Conservation (phyloP, 2,329 filamentous ascomycete genomes). For the Aspergillus sp. region DNA sequence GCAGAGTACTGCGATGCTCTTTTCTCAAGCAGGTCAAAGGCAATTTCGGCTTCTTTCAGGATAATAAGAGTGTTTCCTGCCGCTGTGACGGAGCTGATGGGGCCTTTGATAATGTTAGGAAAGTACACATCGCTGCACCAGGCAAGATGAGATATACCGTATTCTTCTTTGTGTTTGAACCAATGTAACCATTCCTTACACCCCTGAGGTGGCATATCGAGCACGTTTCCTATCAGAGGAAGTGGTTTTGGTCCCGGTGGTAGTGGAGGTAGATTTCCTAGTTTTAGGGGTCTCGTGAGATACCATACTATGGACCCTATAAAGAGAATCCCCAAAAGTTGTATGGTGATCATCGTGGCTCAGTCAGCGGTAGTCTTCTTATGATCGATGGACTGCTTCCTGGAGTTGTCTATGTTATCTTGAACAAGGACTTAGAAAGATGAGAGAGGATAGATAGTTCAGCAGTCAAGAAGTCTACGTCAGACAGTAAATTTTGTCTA, state of each 20-base stretch:
- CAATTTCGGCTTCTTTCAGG: slow-evolving; percentile 32
- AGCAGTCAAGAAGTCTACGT: no score
- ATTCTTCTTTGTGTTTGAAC: slow-evolving; percentile 44
- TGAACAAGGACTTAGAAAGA: no score
- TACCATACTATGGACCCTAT: no score
- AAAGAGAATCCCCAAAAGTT: no score
- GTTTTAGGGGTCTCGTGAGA: no score
- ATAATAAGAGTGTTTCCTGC: slow-evolving; percentile 40
- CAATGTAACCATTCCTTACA: slow-evolving; percentile 44
- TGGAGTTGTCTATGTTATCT: no score
- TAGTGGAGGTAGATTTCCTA: slow-evolving; percentile 21
- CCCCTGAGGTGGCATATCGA: slow-evolving; percentile 46
- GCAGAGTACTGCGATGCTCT: slow-evolving; percentile 31
- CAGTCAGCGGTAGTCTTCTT: no score
- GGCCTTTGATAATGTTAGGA: slow-evolving; percentile 17
- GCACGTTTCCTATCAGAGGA: slow-evolving; percentile 52
- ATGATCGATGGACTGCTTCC: no score
- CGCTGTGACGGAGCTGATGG: slow-evolving; percentile 39
- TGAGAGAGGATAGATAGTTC: no score
- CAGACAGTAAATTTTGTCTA: no score
- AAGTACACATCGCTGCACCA: no score
- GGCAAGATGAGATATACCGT: slow-evolving; percentile 25
- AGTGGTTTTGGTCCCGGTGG: slow-evolving; percentile 53
- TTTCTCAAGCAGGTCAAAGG: slow-evolving; percentile 37
- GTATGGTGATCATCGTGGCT: no score